Evolutionary conservation across 1,284 basidiomycete species (phyloP).

Genomic region (Stereum hirsutum): DNA sequence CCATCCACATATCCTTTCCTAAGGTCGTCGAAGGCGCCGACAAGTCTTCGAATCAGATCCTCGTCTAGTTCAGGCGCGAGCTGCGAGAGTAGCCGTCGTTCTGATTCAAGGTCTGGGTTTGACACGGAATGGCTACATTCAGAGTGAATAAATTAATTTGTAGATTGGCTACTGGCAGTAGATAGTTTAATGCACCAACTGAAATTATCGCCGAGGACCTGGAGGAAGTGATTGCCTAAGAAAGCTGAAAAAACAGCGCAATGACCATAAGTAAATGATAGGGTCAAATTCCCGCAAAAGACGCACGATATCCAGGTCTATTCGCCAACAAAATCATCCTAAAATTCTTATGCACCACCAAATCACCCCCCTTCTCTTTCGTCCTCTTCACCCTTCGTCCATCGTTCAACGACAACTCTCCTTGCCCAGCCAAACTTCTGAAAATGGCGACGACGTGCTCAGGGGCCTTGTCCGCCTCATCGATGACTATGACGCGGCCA

Average conservation of each 20-base stretch:
- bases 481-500: conserved; percentile 54
- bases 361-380: conserved; percentile 39
- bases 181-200: conserved; percentile 23
- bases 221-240: conserved; percentile 62
- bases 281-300: not conserved
- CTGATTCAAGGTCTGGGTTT: conserved; percentile 56
- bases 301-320: conserved; percentile 65
- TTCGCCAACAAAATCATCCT: conserved; percentile 56
- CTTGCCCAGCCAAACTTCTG: conserved; percentile 53
- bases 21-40: conserved; percentile 55
- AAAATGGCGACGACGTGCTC: conserved; percentile 65
- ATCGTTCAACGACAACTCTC: conserved; percentile 52
- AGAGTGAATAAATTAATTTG: no score
- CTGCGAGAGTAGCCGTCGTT: conserved; percentile 45
- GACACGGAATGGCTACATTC: conserved; percentile 45
- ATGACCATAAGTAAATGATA: not conserved
- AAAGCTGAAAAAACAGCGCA: conserved; percentile 35
- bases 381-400: conserved; percentile 43
- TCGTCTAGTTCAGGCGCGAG: conserved; percentile 50
- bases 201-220: conserved; percentile 62
- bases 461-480: conserved; percentile 64
- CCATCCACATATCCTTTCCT: conserved; percentile 47
- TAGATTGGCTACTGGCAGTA: not conserved
- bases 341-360: conserved; percentile 54
- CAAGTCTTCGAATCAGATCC: conserved; percentile 43